Conservation (phyloP, 1,139 yeast genomes). For the Hyphopichia pseudoburtonii region DNA sequence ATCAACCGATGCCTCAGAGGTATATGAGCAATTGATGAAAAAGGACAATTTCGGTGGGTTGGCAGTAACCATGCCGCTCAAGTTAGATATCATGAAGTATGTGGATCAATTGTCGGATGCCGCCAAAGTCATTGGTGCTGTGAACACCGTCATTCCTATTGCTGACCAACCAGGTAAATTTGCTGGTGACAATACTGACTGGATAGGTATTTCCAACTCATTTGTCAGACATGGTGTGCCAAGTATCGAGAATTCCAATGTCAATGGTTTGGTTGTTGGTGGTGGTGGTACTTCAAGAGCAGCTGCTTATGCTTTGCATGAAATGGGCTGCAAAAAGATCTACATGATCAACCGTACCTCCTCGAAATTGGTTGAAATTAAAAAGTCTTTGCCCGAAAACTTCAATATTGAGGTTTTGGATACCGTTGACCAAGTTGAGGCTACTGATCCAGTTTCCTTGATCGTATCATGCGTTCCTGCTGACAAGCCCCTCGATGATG, state of each 20-base stretch:
- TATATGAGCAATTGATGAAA: constrained; percentile 48
- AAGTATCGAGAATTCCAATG: constrained; percentile 26
- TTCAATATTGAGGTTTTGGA: constrained; percentile 63
- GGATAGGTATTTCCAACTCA: constrained; percentile 83
- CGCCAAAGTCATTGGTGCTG: constrained; percentile 84
- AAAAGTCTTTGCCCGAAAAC: constrained; percentile 57
- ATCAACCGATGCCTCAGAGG: constrained; percentile 57
- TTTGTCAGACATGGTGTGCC: constrained; percentile 64
- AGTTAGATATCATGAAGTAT: constrained; percentile 70
- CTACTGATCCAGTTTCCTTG: constrained; percentile 51
- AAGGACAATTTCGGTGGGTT: constrained; percentile 73
- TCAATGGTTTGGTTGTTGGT: constrained; percentile 77
- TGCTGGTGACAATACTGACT: constrained; percentile 91
- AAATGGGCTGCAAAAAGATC: constrained; percentile 75
- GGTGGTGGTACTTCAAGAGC: constrained; percentile 99
- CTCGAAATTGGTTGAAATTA: constrained; percentile 61
- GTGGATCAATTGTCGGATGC: constrained; percentile 66
- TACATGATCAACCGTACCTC: constrained; percentile 81
- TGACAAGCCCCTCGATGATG: constrained; percentile 66
- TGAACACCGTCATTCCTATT: constrained; percentile 74
- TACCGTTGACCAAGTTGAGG: constrained; percentile 42
- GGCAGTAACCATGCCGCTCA: constrained; percentile 89
- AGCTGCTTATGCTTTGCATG: constrained; percentile 81
- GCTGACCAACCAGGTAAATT: constrained; percentile 50
- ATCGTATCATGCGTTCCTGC: constrained; percentile 91